Evolutionary conservation across 78 protist genomes (phyloP).

Genomic region (Parvularia atlantis): DNA sequence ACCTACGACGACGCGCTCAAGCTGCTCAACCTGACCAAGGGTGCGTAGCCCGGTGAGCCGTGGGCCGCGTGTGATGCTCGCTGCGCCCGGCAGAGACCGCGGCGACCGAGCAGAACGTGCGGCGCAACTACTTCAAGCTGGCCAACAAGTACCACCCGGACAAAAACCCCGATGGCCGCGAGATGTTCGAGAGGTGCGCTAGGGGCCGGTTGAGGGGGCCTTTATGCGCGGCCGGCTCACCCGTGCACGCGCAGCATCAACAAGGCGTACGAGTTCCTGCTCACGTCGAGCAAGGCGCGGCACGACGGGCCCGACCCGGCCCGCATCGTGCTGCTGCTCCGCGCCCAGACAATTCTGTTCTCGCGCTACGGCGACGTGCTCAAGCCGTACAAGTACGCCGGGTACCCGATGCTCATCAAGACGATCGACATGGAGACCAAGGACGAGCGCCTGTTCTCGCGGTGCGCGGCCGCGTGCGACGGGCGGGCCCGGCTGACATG

Average conservation of each 20-base stretch:
- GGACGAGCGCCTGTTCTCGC: slow-evolving; percentile 22
- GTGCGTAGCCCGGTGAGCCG: not conserved
- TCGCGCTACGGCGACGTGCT: slow-evolving; percentile 39
- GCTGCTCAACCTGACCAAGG: slow-evolving; percentile 18
- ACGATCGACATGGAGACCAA: slow-evolving; percentile 24
- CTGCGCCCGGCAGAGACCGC: slow-evolving; percentile 5
- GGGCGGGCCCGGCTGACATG: not conserved
- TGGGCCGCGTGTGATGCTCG: not conserved
- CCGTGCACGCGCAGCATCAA: not conserved
- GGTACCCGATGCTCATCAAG: slow-evolving; percentile 51
- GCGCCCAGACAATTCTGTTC: slow-evolving; percentile 63
- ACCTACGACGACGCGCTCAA: slow-evolving; percentile 28
- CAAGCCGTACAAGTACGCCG: slow-evolving; percentile 71
- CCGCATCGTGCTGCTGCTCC: slow-evolving; percentile 34
- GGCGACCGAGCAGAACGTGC: slow-evolving; percentile 27
- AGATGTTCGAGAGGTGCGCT: slow-evolving; percentile 41
- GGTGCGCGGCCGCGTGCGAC: no score
- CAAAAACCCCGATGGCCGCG: slow-evolving; percentile 71
- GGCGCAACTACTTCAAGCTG: slow-evolving; percentile 62
- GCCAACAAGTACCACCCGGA: slow-evolving; percentile 72
- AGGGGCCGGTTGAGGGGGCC: not conserved
- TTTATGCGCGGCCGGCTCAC: not conserved
- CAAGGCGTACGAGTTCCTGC: slow-evolving; percentile 17
- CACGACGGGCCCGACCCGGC: slow-evolving; percentile 25
- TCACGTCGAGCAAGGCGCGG: not conserved